These are phyloP conservation scores for Ceratocystis albifundus DNA, from an alignment of 2,329 filamentous ascomycete genomes.

Conservation along the genomic window DNA sequence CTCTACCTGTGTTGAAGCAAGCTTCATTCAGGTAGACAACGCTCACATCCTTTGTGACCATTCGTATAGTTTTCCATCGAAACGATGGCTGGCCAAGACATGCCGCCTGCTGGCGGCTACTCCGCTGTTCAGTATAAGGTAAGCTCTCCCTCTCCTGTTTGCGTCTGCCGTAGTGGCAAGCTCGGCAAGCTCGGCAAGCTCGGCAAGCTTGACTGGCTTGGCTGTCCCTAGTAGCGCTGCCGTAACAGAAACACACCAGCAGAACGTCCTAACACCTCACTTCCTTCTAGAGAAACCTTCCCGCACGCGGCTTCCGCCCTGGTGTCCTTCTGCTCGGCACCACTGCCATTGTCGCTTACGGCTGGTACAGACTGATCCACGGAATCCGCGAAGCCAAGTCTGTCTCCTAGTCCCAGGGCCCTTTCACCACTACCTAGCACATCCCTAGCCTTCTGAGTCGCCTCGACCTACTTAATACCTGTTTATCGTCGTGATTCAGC, in stretches of 20 bases:
- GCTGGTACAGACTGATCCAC: conserved; percentile 74
- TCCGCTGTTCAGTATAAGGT: conserved; percentile 95
- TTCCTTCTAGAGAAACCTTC: conserved; percentile 65
- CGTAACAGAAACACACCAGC: background rate
- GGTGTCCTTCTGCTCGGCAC: conserved; percentile 65
- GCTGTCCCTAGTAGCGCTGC: background rate
- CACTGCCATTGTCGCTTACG: conserved; percentile 71
- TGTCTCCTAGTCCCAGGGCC: conserved; percentile 29
- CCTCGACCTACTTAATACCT: background rate
- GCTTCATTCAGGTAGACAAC: background rate
- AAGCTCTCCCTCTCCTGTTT: conserved; percentile 27
- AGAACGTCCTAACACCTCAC: background rate
- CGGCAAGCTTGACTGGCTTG: background rate
- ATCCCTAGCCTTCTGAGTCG: background rate
- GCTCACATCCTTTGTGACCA: background rate
- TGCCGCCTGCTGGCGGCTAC: conserved; percentile 92
- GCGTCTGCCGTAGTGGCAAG: background rate
- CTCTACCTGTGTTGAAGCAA: background rate
- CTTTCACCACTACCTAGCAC: background rate
- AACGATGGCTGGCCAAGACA: conserved; percentile 53
- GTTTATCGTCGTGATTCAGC: background rate
- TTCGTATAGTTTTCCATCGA: background rate
- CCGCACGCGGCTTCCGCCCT: conserved; percentile 79
- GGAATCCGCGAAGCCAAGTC: conserved; percentile 90
- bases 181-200: background rate